A percentile compares a stretch with the other conserved stretches of the same genome.
Evolutionary conservation across 495 filamentous ascomycete species (phyloP).

Genomic region (Aspergillus affinis): DNA sequence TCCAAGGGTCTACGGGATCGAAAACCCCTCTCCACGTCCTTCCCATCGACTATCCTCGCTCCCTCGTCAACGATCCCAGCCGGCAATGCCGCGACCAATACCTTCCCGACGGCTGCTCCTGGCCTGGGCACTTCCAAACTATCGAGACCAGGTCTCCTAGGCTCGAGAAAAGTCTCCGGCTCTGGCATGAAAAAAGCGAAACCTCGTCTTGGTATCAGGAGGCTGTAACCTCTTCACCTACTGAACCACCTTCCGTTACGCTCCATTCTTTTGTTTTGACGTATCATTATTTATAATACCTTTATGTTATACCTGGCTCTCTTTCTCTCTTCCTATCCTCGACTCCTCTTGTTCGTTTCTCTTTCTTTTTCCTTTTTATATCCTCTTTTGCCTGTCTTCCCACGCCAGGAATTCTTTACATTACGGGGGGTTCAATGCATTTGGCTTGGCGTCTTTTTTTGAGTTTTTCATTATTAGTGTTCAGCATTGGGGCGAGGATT

Average conservation of each 20-base stretch:
- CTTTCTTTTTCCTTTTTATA: no score
- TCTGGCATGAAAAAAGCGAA: conserved; percentile 28
- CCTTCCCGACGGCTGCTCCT: no score
- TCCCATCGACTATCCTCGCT: conserved; percentile 9
- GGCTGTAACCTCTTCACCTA: conserved; percentile 24
- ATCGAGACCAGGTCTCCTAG: conserved; percentile 19
- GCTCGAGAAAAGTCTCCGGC: conserved; percentile 28
- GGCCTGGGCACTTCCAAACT: neutral
- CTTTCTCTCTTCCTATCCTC: no score
- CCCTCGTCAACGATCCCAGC: conserved; percentile 11
- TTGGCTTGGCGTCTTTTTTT: no score
- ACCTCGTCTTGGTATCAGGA: conserved; percentile 41
- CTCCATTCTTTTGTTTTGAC: neutral
- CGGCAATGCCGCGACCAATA: neutral
- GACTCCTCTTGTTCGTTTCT: no score
- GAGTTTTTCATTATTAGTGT: neutral
- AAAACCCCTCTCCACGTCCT: neutral
- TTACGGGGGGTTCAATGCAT: neutral
- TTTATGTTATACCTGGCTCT: no score
- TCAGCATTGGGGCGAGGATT: neutral
- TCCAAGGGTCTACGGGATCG: neutral
- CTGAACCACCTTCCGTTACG: neutral
- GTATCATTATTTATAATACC: no score
- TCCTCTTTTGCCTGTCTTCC: no score
- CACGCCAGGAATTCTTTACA: neutral